Conservation (phyloP, 1,284 basidiomycete genomes). For the Ceratorhiza oryzae-sativae region DNA sequence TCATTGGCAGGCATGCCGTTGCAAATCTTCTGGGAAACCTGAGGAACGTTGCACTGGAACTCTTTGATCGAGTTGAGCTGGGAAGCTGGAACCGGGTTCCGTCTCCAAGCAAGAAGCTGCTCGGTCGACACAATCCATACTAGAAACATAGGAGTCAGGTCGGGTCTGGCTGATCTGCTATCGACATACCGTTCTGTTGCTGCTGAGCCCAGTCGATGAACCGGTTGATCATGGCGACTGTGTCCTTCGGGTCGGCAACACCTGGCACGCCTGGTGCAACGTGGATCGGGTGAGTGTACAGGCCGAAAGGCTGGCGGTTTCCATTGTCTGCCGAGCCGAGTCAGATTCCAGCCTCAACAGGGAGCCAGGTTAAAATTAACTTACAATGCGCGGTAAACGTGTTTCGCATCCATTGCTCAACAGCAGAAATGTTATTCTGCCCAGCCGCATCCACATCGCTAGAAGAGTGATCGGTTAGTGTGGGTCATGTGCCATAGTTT, state of each 20-base stretch:
- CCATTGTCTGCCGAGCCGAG: conserved; percentile 58
- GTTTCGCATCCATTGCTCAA: conserved; percentile 74
- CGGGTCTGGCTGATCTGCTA: too few relatives aligned
- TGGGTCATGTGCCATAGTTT: conserved; percentile 9
- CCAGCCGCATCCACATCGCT: conserved; percentile 49
- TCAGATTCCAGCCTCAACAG: neutral
- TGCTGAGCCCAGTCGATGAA: conserved; percentile 85
- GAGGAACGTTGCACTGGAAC: conserved; percentile 68
- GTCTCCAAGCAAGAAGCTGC: conserved; percentile 78
- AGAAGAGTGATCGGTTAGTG: conserved; percentile 5
- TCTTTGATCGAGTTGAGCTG: conserved; percentile 62
- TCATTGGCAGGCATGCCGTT: conserved; percentile 75
- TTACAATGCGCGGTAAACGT: conserved; percentile 74
- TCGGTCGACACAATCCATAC: conserved; percentile 80
- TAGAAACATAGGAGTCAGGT: conserved; percentile 46
- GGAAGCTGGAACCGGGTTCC: conserved; percentile 69
- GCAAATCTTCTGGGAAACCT: conserved; percentile 68
- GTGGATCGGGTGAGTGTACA: conserved; percentile 85
- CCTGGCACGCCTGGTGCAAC: conserved; percentile 67
- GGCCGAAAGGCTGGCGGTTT: conserved; percentile 79
- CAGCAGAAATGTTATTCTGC: conserved; percentile 63
- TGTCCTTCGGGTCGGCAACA: conserved; percentile 57
- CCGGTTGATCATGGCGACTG: conserved; percentile 74
- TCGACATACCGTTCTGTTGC: conserved; percentile 65
- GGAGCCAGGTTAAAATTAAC: conserved; percentile 5